Conservation (phyloP, 106 monocot genomes). For the Cymbidium sinense region DNA sequence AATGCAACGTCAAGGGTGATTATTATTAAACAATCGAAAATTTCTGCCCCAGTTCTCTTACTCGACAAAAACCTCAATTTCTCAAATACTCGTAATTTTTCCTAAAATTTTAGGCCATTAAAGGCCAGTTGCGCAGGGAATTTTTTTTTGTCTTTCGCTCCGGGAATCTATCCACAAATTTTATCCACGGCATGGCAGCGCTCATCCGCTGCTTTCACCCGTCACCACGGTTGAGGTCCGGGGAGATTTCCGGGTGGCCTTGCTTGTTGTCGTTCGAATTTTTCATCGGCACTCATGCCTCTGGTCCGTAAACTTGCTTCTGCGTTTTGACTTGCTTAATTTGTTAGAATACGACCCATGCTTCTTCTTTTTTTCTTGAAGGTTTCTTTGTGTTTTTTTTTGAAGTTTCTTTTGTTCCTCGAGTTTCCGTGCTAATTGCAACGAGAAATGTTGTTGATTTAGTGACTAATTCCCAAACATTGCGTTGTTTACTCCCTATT, state of each 20-base stretch:
- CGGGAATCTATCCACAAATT: constrained; percentile 1
- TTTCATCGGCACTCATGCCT: background rate
- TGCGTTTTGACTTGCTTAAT: constrained; percentile 1
- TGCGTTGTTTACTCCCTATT: background rate
- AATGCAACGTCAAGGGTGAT: no score
- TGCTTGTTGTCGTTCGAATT: background rate
- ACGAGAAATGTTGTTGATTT: background rate
- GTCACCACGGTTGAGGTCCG: constrained; percentile 2
- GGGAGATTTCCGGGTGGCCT: background rate
- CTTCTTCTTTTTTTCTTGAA: background rate
- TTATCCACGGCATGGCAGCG: constrained; percentile 23
- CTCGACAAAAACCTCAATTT: no score
- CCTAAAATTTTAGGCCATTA: background rate
- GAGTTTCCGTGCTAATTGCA: background rate
- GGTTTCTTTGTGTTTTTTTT: background rate
- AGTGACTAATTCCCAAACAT: background rate
- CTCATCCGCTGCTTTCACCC: constrained; percentile 28
- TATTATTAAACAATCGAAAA: no score
- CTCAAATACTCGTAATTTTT: no score
- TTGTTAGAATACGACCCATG: background rate
- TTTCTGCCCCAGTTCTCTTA: no score
- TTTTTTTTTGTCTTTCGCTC: background rate
- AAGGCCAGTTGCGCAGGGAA: background rate
- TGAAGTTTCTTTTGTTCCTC: background rate
- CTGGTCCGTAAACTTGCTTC: constrained; percentile 13